Evolutionary conservation across 305 asterid species (phyloP), one percentile per base, ranked within the genome.

Genomic region (Withania somnifera): DNA sequence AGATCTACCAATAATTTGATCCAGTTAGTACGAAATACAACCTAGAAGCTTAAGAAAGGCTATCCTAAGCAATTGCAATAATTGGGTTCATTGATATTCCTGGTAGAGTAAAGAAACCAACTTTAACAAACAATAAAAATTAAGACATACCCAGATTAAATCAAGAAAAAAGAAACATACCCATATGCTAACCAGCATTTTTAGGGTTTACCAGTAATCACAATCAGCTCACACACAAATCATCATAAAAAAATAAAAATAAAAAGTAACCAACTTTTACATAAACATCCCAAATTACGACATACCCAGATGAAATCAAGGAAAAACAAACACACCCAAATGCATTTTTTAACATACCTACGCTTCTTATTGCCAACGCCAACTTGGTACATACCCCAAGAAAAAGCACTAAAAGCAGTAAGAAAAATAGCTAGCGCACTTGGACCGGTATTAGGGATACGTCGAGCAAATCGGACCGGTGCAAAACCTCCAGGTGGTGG

Each of bases 401-500:
- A 92, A 88, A 94, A 95, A 51, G 84, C 89, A 19, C 99, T 97
- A 22, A 96, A 81, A 85, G 99, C 83, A 67, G 91, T 89, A 32
- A 94, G 89, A 83, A 94, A 96, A 78, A 96, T 96, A 77, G 97
- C 99, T 64, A 92, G 81, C 57, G 98, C 98, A 81, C 98, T 93
- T 19, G 99, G 98, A 2, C 99, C 97, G 3, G 83, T 85, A 83
- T 82, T 93, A 0, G 98, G 98, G 85, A 96, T 96, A 89, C 98
- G 89, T 50, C 98, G 93, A 13, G 97, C 98, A 79, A 84, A 96
- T 80, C 97, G 86, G 73, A 96, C 97, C 83, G 98, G 97, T 2
- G 99, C 97, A 73, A 96, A 96, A 8, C 99, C 99, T 6, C 98
- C 99, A 7, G 97, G 97, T 22, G 99, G 98, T 68, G 99, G 98